Evolutionary conservation across 192 early-diverging fungal species (phyloP).

Genomic region (Coemansia sp.): DNA sequence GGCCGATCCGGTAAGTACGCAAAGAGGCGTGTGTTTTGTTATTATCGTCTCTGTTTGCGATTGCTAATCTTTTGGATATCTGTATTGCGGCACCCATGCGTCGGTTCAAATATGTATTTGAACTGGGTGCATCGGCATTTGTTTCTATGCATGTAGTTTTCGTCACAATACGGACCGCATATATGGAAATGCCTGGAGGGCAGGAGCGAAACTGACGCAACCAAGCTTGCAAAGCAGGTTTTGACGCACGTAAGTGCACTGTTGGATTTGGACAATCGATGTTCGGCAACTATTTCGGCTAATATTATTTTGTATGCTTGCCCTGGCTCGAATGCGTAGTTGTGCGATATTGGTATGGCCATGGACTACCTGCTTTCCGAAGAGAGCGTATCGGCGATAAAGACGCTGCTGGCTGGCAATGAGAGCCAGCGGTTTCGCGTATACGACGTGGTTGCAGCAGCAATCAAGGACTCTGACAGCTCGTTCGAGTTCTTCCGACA

Average conservation of each 20-base stretch:
- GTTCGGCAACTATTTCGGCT: background rate
- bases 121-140: background rate
- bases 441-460: constrained; percentile 39
- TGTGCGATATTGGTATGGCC: constrained; percentile 23
- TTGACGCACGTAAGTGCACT: constrained; percentile 12
- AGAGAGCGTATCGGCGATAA: constrained; percentile 19
- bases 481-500: constrained; percentile 36
- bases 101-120: background rate
- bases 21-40: constrained; percentile 1
- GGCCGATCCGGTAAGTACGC: constrained; percentile 35
- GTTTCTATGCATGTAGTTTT: constrained; percentile 31
- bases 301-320: background rate
- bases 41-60: background rate
- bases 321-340: background rate
- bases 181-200: constrained; percentile 45
- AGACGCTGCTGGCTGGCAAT: constrained; percentile 20
- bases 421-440: constrained; percentile 47
- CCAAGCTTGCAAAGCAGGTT: constrained; percentile 31
- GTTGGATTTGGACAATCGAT: background rate
- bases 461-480: constrained; percentile 13
- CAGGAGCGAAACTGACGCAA: constrained; percentile 31
- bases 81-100: background rate
- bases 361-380: constrained; percentile 35
- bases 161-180: constrained; percentile 39
- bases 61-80: background rate